Evolutionary conservation across 768 basidiomycete genomes (phyloP).

Genomic region (Rhodotorula babjevae): DNA sequence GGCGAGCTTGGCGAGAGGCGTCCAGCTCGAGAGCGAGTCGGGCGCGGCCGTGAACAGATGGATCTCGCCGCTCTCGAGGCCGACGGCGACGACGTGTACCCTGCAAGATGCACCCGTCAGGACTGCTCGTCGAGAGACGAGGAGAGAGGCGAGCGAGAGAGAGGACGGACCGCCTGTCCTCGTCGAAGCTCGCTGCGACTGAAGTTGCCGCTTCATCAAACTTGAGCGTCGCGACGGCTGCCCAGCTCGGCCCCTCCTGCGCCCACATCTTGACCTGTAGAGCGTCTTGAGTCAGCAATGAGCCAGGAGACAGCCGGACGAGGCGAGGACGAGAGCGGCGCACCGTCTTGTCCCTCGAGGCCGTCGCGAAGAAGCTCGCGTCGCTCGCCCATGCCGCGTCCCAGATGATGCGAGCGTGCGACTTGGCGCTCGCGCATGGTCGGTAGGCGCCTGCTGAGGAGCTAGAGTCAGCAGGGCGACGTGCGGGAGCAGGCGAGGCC

Average conservation of each 20-base stretch:
- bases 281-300: neutral
- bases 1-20: constrained; percentile 51
- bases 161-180: constrained; percentile 17
- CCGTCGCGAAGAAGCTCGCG: constrained; percentile 78
- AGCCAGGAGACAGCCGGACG: too few species aligned
- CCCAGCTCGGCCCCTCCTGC: constrained; percentile 48
- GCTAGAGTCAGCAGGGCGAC: neutral
- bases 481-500: neutral
- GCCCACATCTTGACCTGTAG: constrained; percentile 81
- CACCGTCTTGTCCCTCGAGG: constrained; percentile 90
- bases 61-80: constrained; percentile 76
- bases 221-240: constrained; percentile 57
- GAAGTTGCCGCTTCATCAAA: constrained; percentile 75
- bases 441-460: constrained; percentile 56
- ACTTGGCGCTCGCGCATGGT: constrained; percentile 63
- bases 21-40: constrained; percentile 52
- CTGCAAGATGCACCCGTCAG: neutral
- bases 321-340: constrained; percentile 32
- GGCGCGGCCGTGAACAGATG: constrained; percentile 55
- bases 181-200: constrained; percentile 58
- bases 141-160: neutral
- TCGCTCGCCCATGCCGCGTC: constrained; percentile 82
- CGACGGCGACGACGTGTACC: constrained; percentile 67
- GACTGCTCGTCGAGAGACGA: too few species aligned
- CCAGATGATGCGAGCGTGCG: constrained; percentile 91